Evolutionary conservation across 768 basidiomycete species (phyloP), one percentile per base, ranked within the genome.

Genomic region (Rhodotorula taiwanensis): DNA sequence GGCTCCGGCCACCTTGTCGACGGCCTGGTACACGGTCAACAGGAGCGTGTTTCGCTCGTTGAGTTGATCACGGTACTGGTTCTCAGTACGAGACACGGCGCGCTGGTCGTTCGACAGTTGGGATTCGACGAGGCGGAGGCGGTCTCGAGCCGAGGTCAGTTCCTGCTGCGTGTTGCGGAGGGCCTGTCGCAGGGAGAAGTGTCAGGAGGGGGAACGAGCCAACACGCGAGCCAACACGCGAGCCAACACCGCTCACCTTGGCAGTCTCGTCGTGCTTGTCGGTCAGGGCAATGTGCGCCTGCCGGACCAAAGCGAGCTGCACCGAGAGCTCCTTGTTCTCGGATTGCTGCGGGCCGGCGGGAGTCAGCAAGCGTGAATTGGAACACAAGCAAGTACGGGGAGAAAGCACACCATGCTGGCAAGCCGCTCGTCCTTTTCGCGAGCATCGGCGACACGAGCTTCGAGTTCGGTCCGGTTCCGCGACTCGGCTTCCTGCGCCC

Each of bases 1-100:
- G 27, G 89, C 85, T 1, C 91, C 91, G 23, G 93, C 79, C 69
- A 95, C 90, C 79, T 87, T 88, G 71, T 95, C 93, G 80, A 94
- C 82, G 73, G 93, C 92, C 76, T 95, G 91, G 75, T 90, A 95
- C 31, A 95, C 88, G 13, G 89, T 90, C 70, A 95, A 78, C 56
- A 97, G 78, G 34, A 97, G 79, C 30, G 90, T 92, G 74, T 92
- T 95, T 59, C 91, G 80, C 79, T 97, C 94, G 23, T 89, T 91
- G 39, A 94, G 76, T 77, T 97, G 93, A 76, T 94, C 89, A 31
- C 92, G 81, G 73, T 88, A 91, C 76, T 89, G 86, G 57, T 78
- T 82, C 76, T 94, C 91, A 4, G 85, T 83, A 28, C 77, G 75
- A 66, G 89, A 74, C 62, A 91, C 74, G 45, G 83, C 79, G 42